Conservation (phyloP, 371 early-diverging fungal genomes). For the Mortierella sp. region DNA sequence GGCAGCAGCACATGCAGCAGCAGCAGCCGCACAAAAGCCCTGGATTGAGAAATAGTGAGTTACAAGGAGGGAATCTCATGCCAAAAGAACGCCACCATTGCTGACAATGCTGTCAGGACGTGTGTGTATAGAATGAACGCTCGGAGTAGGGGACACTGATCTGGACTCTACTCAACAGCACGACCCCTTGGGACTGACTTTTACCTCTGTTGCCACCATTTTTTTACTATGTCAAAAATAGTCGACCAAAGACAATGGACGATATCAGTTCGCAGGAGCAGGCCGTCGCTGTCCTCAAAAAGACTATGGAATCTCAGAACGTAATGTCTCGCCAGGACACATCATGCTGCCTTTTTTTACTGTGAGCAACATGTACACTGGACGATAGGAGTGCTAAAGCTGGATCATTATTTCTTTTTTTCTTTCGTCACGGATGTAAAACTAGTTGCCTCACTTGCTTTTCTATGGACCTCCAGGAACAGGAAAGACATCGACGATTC, state of each 20-base stretch:
- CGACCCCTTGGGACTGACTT: neutral
- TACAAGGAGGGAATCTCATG: neutral
- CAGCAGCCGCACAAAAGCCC: slow-evolving; percentile 63
- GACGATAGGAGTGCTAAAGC: neutral
- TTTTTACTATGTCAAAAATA: slow-evolving; percentile 27
- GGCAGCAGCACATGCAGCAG: slow-evolving; percentile 25
- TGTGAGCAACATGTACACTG: neutral
- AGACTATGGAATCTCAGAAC: slow-evolving; percentile 88
- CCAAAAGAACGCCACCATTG: neutral
- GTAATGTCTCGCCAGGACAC: slow-evolving; percentile 50
- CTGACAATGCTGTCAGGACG: neutral
- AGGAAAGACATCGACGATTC: slow-evolving; percentile 99
- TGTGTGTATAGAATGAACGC: neutral
- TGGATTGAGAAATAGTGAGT: slow-evolving; percentile 88
- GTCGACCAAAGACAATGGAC: slow-evolving; percentile 90
- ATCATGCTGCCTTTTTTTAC: neutral
- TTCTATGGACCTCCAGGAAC: slow-evolving; percentile 99
- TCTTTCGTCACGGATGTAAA: neutral
- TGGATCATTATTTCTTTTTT: neutral
- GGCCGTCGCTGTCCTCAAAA: slow-evolving; percentile 86
- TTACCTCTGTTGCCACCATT: slow-evolving; percentile 34
- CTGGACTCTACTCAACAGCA: neutral
- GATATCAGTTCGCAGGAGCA: slow-evolving; percentile 94
- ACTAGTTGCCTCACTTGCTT: slow-evolving; percentile 95
- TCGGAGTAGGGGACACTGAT: neutral